These are phyloP conservation scores for Erysimum pusillum DNA, from an alignment of 441 rosid genomes.

Conservation along the genomic window DNA sequence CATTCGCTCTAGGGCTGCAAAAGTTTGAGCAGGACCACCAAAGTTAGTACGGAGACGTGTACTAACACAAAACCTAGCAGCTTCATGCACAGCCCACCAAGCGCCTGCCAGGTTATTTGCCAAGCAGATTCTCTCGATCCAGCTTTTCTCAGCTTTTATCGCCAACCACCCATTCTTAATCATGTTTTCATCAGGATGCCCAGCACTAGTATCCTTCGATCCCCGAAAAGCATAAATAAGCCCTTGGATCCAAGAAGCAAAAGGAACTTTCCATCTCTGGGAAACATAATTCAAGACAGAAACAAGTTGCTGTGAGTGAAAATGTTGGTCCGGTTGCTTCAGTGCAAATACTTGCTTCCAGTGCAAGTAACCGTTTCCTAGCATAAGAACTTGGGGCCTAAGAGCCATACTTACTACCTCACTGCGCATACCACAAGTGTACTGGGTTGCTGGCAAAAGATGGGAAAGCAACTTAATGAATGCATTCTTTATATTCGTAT, in stretches of 20 bases:
- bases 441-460: constrained; percentile 74
- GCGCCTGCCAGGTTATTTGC: constrained; percentile 91
- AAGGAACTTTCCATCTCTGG: constrained; percentile 94
- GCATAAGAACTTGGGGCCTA: constrained; percentile 58
- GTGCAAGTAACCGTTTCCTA: constrained; percentile 66
- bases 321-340: constrained; percentile 78
- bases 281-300: constrained; percentile 94
- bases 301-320: constrained; percentile 95
- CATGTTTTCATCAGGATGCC: constrained; percentile 74
- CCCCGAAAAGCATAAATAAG: constrained; percentile 70
- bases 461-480: constrained; percentile 79
- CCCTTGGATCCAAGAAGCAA: constrained; percentile 92
- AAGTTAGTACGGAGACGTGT: constrained; percentile 96
- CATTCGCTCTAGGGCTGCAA: constrained; percentile 99
- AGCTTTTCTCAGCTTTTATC: constrained; percentile 69
- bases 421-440: constrained; percentile 65
- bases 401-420: constrained; percentile 54
- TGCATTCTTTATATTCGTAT: constrained; percentile 67
- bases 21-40: constrained; percentile 99
- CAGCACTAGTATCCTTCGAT: constrained; percentile 58
- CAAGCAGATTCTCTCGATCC: constrained; percentile 78
- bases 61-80: constrained; percentile 90
- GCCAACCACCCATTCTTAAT: constrained; percentile 64
- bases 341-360: constrained; percentile 96
- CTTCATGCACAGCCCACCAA: constrained; percentile 99